phyloP scores from a whole-genome alignment of 2,329 filamentous ascomycete species.

The Monilinia fructigena region DNA sequence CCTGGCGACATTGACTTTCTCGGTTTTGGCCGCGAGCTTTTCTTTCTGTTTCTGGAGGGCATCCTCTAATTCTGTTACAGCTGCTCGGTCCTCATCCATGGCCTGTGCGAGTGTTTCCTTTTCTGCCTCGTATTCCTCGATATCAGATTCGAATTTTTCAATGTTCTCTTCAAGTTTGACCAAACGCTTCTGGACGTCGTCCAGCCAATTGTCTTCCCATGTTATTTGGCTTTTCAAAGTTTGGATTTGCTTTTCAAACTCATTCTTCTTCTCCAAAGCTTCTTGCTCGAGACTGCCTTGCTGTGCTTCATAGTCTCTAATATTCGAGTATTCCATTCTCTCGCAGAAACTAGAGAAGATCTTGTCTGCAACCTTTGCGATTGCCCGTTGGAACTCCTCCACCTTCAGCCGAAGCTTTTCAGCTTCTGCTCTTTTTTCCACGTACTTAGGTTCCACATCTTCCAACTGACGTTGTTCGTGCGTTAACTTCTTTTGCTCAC shows the following conservation, averaged over 20 bases:
- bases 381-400: constrained; percentile 57
- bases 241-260: constrained; percentile 82
- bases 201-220: constrained; percentile 54
- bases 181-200: constrained; percentile 66
- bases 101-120: constrained; percentile 73
- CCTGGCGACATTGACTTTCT: constrained; percentile 75
- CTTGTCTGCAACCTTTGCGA: constrained; percentile 81
- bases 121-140: constrained; percentile 67
- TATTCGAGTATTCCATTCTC: constrained; percentile 81
- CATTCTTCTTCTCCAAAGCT: constrained; percentile 78
- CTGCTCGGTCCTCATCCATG: constrained; percentile 69
- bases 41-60: constrained; percentile 67
- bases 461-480: constrained; percentile 70
- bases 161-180: constrained; percentile 65
- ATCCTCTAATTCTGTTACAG: constrained; percentile 74
- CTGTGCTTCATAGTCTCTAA: constrained; percentile 89
- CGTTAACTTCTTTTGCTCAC: constrained; percentile 79
- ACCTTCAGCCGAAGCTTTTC: constrained; percentile 59
- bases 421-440: constrained; percentile 68
- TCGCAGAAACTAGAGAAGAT: constrained; percentile 85
- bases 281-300: constrained; percentile 92
- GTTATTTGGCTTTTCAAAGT: constrained; percentile 62
- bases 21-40: constrained; percentile 65
- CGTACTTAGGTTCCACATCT: constrained; percentile 75
- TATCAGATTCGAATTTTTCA: constrained; percentile 64